These are phyloP conservation scores for Trichoderma sp. DNA, from an alignment of 2,329 filamentous ascomycete genomes.

Conservation along the genomic window DNA sequence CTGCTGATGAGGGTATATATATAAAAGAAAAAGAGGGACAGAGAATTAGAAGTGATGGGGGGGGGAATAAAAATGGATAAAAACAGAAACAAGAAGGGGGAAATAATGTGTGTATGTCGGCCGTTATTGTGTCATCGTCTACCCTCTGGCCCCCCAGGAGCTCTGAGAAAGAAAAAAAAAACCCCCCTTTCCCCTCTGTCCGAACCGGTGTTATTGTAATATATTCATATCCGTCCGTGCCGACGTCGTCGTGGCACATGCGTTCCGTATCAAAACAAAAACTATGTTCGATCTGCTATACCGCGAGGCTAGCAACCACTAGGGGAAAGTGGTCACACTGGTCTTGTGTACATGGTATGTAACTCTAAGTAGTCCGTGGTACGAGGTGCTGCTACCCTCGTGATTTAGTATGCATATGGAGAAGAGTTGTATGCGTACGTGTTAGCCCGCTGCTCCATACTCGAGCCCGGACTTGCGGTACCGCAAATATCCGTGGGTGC, in stretches of 20 bases:
- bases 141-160: background rate
- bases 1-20: conserved; percentile 8
- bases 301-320: background rate
- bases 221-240: conserved; percentile 9
- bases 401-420: conserved; percentile 19
- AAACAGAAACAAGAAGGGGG: background rate
- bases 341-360: background rate
- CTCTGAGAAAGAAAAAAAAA: background rate
- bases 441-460: conserved; percentile 12
- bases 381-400: conserved; percentile 8
- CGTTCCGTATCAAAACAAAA: background rate
- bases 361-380: background rate
- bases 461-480: conserved; percentile 12
- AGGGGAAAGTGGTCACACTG: conserved; percentile 4
- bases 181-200: background rate
- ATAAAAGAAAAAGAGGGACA: background rate
- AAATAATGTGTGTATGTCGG: background rate
- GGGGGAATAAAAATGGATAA: background rate
- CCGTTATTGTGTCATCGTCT: conserved; percentile 15
- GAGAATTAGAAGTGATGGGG: background rate
- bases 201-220: background rate
- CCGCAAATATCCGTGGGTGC: conserved; percentile 18
- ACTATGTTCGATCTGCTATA: background rate
- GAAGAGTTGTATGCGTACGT: conserved; percentile 19
- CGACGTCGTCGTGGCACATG: background rate